phyloP scores from a whole-genome alignment of 2,329 filamentous ascomycete genomes.

The Teratosphaeriaceae sp. region DNA sequence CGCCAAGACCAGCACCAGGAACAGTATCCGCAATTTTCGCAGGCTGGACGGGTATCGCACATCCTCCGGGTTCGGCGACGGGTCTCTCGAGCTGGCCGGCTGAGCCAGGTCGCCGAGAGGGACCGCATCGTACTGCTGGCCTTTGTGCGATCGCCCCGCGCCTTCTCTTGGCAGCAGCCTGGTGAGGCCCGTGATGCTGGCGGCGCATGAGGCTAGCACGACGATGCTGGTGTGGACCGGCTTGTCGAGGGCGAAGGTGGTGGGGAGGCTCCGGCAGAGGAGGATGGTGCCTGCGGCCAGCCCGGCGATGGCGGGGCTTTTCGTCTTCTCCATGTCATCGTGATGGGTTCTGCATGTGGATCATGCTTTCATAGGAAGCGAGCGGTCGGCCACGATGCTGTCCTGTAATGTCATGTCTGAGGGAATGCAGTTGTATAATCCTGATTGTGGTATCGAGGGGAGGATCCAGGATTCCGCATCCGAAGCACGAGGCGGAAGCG shows the following conservation, averaged over 20 bases:
- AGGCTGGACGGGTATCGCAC: slow-evolving; percentile 19
- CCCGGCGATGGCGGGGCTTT: slow-evolving; percentile 20
- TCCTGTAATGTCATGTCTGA: no score
- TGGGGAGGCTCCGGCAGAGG: slow-evolving; percentile 17
- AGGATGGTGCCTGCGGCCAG: slow-evolving; percentile 23
- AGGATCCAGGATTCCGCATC: no score
- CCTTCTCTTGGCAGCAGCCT: slow-evolving; percentile 23
- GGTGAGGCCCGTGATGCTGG: slow-evolving; percentile 32
- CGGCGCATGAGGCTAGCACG: slow-evolving; percentile 35
- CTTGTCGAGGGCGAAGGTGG: slow-evolving; percentile 35
- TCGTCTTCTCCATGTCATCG: slow-evolving; percentile 14
- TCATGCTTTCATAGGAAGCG: background rate
- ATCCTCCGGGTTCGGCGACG: slow-evolving; percentile 16
- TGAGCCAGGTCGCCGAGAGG: slow-evolving; percentile 24
- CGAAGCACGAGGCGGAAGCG: no score
- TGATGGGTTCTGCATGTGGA: background rate
- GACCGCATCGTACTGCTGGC: slow-evolving; percentile 19
- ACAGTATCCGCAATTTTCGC: slow-evolving; percentile 21
- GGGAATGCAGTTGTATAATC: no score
- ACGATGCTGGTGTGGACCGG: slow-evolving; percentile 39
- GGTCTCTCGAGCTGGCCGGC: slow-evolving; percentile 15
- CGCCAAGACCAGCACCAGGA: slow-evolving; percentile 23
- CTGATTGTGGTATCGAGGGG: no score
- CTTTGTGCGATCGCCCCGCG: slow-evolving; percentile 14
- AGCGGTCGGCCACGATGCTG: no score